Evolutionary conservation across 306 rosid species (phyloP).

Genomic region (Prunus persica): Prunus_persica_NCBIv2 NC_034016.1:20750001-20750500

Average conservation of each 20-base stretch:
- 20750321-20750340: background rate
- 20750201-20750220: slow-evolving; percentile 25
- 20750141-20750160: slow-evolving; percentile 30
- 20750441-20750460: background rate
- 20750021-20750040: slow-evolving; percentile 11
- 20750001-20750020: slow-evolving; percentile 30
- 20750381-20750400: too few relatives aligned
- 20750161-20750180: slow-evolving; percentile 34
- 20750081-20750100: background rate
- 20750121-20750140: background rate
- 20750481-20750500: background rate
- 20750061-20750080: slow-evolving; percentile 2
- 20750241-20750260: slow-evolving; percentile 7
- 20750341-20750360: background rate
- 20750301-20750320: too few relatives aligned
- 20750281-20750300: too few relatives aligned
- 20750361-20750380: background rate
- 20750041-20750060: slow-evolving; percentile 15
- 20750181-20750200: slow-evolving; percentile 37
- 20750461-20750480: too few relatives aligned
- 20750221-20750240: slow-evolving; percentile 31
- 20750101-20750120: background rate
- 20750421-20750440: too few relatives aligned
- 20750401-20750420: too few relatives aligned
- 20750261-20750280: background rate